A percentile compares a stretch with the other conserved stretches of the same genome.
phyloP scores from a whole-genome alignment of 2,329 filamentous ascomycete genomes.

The Phoma herbarum region DNA sequence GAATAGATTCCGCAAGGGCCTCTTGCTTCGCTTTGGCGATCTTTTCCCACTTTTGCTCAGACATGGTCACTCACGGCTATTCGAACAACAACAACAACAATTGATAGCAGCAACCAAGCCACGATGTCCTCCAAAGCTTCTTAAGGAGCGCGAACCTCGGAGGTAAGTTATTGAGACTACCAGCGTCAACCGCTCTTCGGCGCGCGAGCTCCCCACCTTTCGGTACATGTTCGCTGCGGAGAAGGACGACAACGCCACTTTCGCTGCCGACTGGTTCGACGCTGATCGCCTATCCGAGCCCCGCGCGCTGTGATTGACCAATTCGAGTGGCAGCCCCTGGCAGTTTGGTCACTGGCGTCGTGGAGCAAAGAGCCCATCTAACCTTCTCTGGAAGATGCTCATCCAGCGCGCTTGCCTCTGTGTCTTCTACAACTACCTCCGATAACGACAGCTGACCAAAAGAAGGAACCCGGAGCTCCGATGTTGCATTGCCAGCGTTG shows the following conservation, averaged over 20 bases:
- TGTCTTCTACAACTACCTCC: conserved; percentile 6
- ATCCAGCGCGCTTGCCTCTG: neutral
- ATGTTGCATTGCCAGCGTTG: conserved; percentile 3
- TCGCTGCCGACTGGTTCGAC: conserved; percentile 14
- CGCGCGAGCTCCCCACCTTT: conserved; percentile 33
- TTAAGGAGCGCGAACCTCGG: conserved; percentile 12
- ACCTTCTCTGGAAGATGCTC: neutral
- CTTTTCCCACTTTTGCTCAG: conserved; percentile 54
- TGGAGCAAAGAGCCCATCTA: neutral
- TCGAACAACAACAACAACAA: conserved; percentile 3
- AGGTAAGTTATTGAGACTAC: conserved; percentile 20
- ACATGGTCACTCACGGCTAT: conserved; percentile 23
- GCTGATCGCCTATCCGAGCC: conserved; percentile 23
- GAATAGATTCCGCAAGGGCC: conserved; percentile 61
- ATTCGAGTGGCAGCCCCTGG: neutral
- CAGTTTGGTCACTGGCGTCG: neutral
- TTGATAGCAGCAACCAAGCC: conserved; percentile 3
- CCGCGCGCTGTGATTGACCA: conserved; percentile 23
- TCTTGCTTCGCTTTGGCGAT: conserved; percentile 56
- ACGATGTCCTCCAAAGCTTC: conserved; percentile 2
- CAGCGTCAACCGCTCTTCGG: conserved; percentile 20
- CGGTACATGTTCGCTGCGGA: conserved; percentile 27
- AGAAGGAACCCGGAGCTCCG: conserved; percentile 14
- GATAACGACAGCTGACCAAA: conserved; percentile 28
- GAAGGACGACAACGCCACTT: conserved; percentile 20